Evolutionary conservation across 2,329 filamentous ascomycete species (phyloP), one percentile per base, ranked within the genome.

Genomic region (Bimuria novae-zelandiae): DNA sequence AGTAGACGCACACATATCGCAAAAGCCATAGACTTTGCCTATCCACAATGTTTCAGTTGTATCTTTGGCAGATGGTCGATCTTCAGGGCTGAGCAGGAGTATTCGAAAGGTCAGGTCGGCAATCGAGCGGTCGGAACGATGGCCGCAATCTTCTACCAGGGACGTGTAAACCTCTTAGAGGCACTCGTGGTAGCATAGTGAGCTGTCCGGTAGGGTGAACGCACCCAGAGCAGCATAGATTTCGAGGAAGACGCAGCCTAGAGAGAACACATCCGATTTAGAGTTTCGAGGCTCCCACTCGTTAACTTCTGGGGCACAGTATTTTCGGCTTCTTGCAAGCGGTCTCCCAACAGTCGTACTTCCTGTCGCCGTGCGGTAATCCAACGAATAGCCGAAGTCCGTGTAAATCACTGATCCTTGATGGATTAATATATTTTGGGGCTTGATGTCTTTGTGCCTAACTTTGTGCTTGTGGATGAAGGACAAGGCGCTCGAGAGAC

Each of bases 371-470:
- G 44, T 32, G 23, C 41, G 57, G 7, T 36, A 53, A 29, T 65
- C 59, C 11, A 55, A 42, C 1, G 63, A 60, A 12, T 54, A 51
- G 3, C 62, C 59, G 21, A 67, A 68, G 49, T 64, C 62, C 2
- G 63, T 61, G 21, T 60, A 63, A 5, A 67, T 36, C 4, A 65
- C 42, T 1, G 17, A 44, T 0, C 56, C 56, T 1, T 45, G 46
- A n/a, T 67, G 50, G 11, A 67, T 37, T 7, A 64, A 44, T 7
- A 63, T 63, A 32, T 66, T 63, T 17, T 47, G 39, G 0, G 63
- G 59, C 22, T 68, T 67, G 33, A 63, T 57, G 22, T 67, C 64
- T 30, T 61, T 62, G 42, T 65, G 62, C 2, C 62, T 52, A 7
- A 65, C 52, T 2, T 27, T 57, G 6, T 53, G 49, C 5, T 54